phyloP scores from a whole-genome alignment of 768 basidiomycete species.

The Naematelia encephala region DNA sequence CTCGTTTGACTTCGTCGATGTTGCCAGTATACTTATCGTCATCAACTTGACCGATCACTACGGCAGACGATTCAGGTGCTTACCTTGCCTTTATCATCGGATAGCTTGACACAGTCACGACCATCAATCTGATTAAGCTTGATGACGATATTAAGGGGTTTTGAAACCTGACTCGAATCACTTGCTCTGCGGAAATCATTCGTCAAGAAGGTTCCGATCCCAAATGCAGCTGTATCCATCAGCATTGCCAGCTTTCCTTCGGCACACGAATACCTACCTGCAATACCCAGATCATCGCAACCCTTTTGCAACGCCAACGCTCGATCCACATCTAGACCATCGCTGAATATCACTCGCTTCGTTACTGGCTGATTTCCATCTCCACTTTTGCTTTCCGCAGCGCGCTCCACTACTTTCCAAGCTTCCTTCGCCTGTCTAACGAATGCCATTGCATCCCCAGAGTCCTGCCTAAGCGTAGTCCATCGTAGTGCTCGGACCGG shows the following conservation, averaged over 20 bases:
- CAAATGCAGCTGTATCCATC: slow-evolving; percentile 67
- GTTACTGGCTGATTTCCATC: slow-evolving; percentile 13
- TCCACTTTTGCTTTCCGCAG: slow-evolving; percentile 18
- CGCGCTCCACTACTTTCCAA: slow-evolving; percentile 63
- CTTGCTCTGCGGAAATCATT: slow-evolving; percentile 68
- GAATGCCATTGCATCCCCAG: slow-evolving; percentile 82
- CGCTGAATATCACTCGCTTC: slow-evolving; percentile 80
- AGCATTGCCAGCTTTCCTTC: slow-evolving; percentile 1
- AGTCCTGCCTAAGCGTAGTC: slow-evolving; percentile 86
- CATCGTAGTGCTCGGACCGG: slow-evolving; percentile 66
- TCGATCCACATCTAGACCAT: slow-evolving; percentile 69
- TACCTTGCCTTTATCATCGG: slow-evolving; percentile 84
- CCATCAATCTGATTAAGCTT: slow-evolving; percentile 75
- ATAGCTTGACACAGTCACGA: slow-evolving; percentile 82
- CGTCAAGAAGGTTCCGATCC: slow-evolving; percentile 87
- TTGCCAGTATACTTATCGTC: slow-evolving; percentile 65
- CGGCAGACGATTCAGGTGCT: slow-evolving; percentile 2
- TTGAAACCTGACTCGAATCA: slow-evolving; percentile 42
- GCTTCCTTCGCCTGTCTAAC: slow-evolving; percentile 68
- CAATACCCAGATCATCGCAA: slow-evolving; percentile 69
- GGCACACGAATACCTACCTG: slow-evolving; percentile 36
- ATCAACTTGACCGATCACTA: too few relatives aligned
- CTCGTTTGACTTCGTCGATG: slow-evolving; percentile 58
- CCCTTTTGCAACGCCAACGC: slow-evolving; percentile 67
- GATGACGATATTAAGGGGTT: slow-evolving; percentile 82